Base-by-base conservation (phyloP, 768 basidiomycete species). In the Leccinellum albellum region DNA sequence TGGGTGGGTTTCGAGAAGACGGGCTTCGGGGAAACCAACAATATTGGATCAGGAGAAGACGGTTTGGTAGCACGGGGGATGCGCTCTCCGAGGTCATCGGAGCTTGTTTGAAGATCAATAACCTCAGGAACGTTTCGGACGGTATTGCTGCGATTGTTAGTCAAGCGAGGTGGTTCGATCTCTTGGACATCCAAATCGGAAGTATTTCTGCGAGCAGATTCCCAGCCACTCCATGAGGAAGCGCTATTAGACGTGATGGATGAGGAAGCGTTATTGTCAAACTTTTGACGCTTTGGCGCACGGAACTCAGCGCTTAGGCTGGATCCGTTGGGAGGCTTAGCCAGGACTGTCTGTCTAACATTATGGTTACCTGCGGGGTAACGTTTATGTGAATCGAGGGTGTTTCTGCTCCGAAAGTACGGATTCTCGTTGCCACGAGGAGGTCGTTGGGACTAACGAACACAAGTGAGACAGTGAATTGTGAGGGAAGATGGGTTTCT, bases 11-110 rank as follows among this genome's bases (percentile, higher is more conserved):
- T 2, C 8, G 1, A 0, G n/a, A 24, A 14, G 2, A 48, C 15
- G 37, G 37, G 0, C n/a, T 37, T 37, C 14, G 37, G n/a, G n/a
- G 37, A 4, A 40, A 4, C 17, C 9, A 5, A 40, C 1, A 58
- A 6, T 51, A 67, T 2, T 37, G 69, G 69, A 49, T 73, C 71
- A 10, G 71, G 66, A 26, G 69, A 70, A 12, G 69, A 60, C 7
- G 59, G 45, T 28, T 29, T 46, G 20, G 23, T 26, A 15, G 10
- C 6, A 54, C 61, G 62, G 54, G 54, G 7, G n/a, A 74, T n/a
- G 44, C 2, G 62, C 31, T 61, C 53, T 4, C 69, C 67, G 2
- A 65, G 32, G 32, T 74, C 71, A 6, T 66, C 69, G 44, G 62
- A 62, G 13, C 42, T 48, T 13, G 24, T 15, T 17, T 28, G 59